Conservation (phyloP, 129 eudicot genomes). For the Flaveria linearis region DNA sequence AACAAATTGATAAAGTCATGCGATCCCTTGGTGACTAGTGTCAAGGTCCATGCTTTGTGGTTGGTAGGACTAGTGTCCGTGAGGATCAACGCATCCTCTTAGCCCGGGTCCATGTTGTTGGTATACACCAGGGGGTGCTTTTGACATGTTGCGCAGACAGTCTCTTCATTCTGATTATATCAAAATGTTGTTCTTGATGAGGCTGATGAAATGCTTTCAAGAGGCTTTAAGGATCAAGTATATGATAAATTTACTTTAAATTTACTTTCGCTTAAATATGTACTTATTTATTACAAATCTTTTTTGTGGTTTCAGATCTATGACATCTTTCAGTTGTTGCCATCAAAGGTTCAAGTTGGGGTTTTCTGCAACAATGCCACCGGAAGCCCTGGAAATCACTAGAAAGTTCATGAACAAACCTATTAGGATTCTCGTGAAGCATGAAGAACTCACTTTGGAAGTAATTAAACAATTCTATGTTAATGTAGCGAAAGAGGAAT, state of each 20-base stretch:
- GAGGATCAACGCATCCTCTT: slow-evolving; percentile 74
- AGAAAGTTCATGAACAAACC: slow-evolving; percentile 74
- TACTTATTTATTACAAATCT: background rate
- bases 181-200: slow-evolving; percentile 77
- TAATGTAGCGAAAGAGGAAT: slow-evolving; percentile 74
- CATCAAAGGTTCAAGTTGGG: slow-evolving; percentile 70
- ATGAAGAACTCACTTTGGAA: slow-evolving; percentile 66
- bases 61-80: slow-evolving; percentile 82
- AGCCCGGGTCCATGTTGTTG: slow-evolving; percentile 68
- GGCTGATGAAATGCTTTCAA: slow-evolving; percentile 82
- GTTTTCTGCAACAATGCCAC: slow-evolving; percentile 81
- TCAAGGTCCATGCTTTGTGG: slow-evolving; percentile 87
- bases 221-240: slow-evolving; percentile 84
- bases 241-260: background rate
- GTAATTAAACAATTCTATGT: slow-evolving; percentile 75
- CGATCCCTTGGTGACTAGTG: slow-evolving; percentile 73
- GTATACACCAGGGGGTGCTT: slow-evolving; percentile 76
- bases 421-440: slow-evolving; percentile 63
- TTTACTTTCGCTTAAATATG: background rate
- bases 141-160: slow-evolving; percentile 75
- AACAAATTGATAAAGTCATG: slow-evolving; percentile 75
- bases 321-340: slow-evolving; percentile 62
- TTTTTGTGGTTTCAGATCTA: slow-evolving; percentile 43
- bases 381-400: slow-evolving; percentile 70
- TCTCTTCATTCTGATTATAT: slow-evolving; percentile 63